Base-by-base conservation (phyloP, 345 rosid species). In the Citrus inodora region DNA sequence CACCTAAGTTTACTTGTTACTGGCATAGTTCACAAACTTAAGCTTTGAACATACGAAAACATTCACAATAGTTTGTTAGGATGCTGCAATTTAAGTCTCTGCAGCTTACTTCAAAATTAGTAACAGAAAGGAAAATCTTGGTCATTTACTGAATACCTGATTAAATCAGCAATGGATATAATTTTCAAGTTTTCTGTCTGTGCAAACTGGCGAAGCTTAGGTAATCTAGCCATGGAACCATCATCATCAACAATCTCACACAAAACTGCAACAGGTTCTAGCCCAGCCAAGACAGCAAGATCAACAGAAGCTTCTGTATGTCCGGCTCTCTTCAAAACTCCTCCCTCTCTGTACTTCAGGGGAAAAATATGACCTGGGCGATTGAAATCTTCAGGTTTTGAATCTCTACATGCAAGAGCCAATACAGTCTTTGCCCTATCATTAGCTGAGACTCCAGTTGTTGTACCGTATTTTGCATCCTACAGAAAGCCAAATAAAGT, bases 161-260 rank as follows among this genome's bases (percentile, higher is more conserved):
- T 91, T 81, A 95, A 74, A 87, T 95, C 99, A 38, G 97, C 93
- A 55, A 92, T 91, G 1, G 98, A 93, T 64, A 95, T 83, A 9
- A 93, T 87, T 75, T 92, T 93, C 85, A 95, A 81, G 76, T 86
- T 88, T 85, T 91, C 87, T 14, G 67, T 85, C 80, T 79, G 32
- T 10, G 96, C 93, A 76, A 95, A 93, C 56, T 93, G 80, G 27
- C 81, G 87, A 59, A 93, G 96, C 78, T 87, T 91, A 68, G 97
- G 97, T 76, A 95, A 85, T 83, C 97, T 89, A 83, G 99, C 99
- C 99, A 95, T 95, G 55, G 98, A 95, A 61, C 99, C 99, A 86
- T 95, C 98, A 76, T 95, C 95, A 85, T 95, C 99, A 63, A 93
- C 97, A 84, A 95, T 81, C 88, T 93, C 98, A 74, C 96, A 93